Evolutionary conservation across 1,284 basidiomycete species (phyloP).

Genomic region (Marasmius fiardii): DNA sequence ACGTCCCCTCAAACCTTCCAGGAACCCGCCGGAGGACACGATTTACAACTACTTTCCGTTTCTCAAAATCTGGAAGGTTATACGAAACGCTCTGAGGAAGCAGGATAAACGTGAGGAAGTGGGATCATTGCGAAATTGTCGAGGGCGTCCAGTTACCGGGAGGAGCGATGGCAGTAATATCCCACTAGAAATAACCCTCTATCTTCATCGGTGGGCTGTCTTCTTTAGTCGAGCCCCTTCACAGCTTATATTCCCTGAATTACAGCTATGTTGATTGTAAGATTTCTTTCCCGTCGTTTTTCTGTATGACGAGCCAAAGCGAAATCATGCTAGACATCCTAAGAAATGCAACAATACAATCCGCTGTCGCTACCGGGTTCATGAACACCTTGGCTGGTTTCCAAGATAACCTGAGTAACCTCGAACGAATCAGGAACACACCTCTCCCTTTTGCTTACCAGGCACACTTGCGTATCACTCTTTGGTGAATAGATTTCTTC

Average conservation of each 20-base stretch:
- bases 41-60: constrained; percentile 57
- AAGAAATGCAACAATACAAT: too few species aligned
- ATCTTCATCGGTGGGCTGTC: constrained; percentile 41
- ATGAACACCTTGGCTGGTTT: constrained; percentile 41
- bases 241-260: constrained; percentile 1
- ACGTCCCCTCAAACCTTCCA: constrained; percentile 47
- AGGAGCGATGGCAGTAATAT: constrained; percentile 61
- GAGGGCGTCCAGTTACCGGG: constrained; percentile 34
- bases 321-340: too few species aligned
- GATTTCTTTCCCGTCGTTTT: constrained; percentile 12
- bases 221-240: background rate
- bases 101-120: constrained; percentile 21
- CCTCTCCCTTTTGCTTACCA: constrained; percentile 70
- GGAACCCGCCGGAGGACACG: constrained; percentile 46
- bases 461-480: constrained; percentile 59
- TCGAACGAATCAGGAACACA: constrained; percentile 60
- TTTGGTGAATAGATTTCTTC: constrained; percentile 42
- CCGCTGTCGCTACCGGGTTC: constrained; percentile 51
- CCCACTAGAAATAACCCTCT: constrained; percentile 59
- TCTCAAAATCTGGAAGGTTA: constrained; percentile 48
- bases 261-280: constrained; percentile 47
- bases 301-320: constrained; percentile 30
- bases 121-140: constrained; percentile 34
- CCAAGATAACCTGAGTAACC: constrained; percentile 56
- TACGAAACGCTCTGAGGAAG: constrained; percentile 31